Percentiles rank a stretch among this genome's conserved stretches.
Conservation (phyloP, 1,284 basidiomycete genomes). For the Tilletiopsis washingtonensis region DNA sequence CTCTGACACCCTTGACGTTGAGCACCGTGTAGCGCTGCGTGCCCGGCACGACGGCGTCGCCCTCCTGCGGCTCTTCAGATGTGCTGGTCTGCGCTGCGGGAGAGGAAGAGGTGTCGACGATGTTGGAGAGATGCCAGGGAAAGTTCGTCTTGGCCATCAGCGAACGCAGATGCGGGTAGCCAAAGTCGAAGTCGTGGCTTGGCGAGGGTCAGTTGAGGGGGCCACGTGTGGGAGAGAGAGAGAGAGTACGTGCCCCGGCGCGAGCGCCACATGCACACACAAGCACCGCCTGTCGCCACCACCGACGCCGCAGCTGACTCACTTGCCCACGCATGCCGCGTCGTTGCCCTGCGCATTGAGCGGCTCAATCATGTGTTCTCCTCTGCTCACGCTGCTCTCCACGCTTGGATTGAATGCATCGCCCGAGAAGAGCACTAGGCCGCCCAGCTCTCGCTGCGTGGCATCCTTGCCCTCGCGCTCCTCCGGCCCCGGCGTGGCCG, state of each 20-base stretch:
- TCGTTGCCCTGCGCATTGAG: slow-evolving; percentile 28
- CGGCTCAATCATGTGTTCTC: slow-evolving; percentile 73
- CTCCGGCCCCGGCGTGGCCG: slow-evolving; percentile 6
- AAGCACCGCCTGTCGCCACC: too few species aligned
- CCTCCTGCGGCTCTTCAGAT: slow-evolving; percentile 51
- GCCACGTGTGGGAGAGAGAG: too few species aligned
- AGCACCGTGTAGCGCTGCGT: slow-evolving; percentile 52
- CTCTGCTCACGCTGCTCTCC: slow-evolving; percentile 77
- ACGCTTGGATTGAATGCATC: slow-evolving; percentile 67
- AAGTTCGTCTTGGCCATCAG: slow-evolving; percentile 18
- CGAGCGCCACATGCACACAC: too few species aligned
- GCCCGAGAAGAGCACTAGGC: slow-evolving; percentile 76
- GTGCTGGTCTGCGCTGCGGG: neutral
- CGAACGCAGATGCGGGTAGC: slow-evolving; percentile 18
- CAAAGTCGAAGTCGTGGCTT: slow-evolving; percentile 31
- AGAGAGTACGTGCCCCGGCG: too few species aligned
- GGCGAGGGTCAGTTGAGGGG: too few species aligned
- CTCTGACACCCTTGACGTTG: slow-evolving; percentile 60
- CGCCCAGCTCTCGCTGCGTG: slow-evolving; percentile 43
- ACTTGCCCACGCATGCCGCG: slow-evolving; percentile 55
- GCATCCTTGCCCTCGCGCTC: slow-evolving; percentile 13
- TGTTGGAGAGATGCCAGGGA: slow-evolving; percentile 18
- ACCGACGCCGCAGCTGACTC: too few species aligned
- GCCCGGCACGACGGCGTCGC: slow-evolving; percentile 22
- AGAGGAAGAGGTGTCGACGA: slow-evolving; percentile 54